These are phyloP conservation scores for Colletotrichum sp. DNA, from an alignment of 2,329 filamentous ascomycete genomes.

Conservation along the genomic window DNA sequence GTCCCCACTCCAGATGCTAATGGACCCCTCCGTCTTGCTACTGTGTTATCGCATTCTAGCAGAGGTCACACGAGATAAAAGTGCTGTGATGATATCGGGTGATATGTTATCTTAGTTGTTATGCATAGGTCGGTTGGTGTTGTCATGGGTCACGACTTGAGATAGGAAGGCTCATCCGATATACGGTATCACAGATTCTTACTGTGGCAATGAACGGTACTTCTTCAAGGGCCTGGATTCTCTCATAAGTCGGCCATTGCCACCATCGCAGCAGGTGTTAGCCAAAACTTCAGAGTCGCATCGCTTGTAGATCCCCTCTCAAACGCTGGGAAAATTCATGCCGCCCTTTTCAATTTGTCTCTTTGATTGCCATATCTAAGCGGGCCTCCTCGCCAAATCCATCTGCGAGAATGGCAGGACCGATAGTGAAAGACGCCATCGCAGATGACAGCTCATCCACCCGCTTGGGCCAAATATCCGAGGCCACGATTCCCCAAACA, in stretches of 20 bases:
- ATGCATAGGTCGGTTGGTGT: neutral
- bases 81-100: neutral
- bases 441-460: neutral
- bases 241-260: neutral
- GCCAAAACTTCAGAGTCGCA: rapidly evolving
- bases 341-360: rapidly evolving
- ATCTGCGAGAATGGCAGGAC: neutral
- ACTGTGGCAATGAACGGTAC: neutral
- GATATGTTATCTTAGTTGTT: neutral
- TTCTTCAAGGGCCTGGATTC: neutral
- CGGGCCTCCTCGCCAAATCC: neutral
- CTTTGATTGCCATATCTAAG: rapidly evolving
- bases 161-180: neutral
- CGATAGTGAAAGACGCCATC: neutral
- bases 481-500: neutral
- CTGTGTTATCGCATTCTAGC: neutral
- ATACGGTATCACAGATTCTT: neutral
- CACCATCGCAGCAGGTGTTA: neutral
- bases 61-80: neutral
- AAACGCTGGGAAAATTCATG: rapidly evolving
- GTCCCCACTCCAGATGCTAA: neutral
- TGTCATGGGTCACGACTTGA: neutral
- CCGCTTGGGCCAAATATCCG: neutral
- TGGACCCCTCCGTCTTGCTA: neutral
- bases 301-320: neutral